Evolutionary conservation across 208 protist species (phyloP), one percentile per base, ranked within the genome.

Genomic region (Leishmania martiniquensis): DNA sequence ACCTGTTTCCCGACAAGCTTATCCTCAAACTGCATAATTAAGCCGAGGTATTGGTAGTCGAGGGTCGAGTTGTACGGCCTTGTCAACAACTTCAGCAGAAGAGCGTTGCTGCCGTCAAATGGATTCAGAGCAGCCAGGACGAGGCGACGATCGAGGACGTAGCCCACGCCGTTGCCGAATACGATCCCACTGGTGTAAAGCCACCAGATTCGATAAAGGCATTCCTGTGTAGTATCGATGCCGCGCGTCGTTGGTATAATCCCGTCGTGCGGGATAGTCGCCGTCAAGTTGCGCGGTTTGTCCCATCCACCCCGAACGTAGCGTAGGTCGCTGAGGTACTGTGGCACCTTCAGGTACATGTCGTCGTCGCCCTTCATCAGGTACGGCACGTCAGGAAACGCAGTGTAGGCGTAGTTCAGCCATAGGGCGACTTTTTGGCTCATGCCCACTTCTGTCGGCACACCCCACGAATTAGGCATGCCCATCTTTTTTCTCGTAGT

Each of bases 321-420:
- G 17, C 77, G 81, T n/a, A 88, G 68, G 42, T 88, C 87, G 47
- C 76, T 72, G 42, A 91, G 75, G 47, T 78, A 87, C 78, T 91
- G 84, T 69, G 87, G 87, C 75, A 91, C 84, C 63, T 80, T 82
- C 49, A 87, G 20, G 60, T 86, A 91, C 52, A 76, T 76, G 76
- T 90, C 87, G 77, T 90, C 87, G 47, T 90, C 87, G 32, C 83
- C 77, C 65, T 88, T 90, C 59, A 73, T 82, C 49, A 90, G 59
- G 72, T 83, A 90, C 45, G 54, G 45, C 44, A 77, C 78, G 49
- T 83, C 69, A 52, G 80, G 77, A 34, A 87, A 90, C 2, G 45
- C 45, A 49, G 45, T 49, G 45, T 49, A 49, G 9, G 45, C 45
- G 45, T 49, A 49, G 45, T 49, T 47, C 72, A 86, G 81, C 82